A percentile compares a stretch with the other conserved stretches of the same genome.
Evolutionary conservation across 352 stramenopile species (phyloP).

Genomic region (Globisporangium nodosum): DNA sequence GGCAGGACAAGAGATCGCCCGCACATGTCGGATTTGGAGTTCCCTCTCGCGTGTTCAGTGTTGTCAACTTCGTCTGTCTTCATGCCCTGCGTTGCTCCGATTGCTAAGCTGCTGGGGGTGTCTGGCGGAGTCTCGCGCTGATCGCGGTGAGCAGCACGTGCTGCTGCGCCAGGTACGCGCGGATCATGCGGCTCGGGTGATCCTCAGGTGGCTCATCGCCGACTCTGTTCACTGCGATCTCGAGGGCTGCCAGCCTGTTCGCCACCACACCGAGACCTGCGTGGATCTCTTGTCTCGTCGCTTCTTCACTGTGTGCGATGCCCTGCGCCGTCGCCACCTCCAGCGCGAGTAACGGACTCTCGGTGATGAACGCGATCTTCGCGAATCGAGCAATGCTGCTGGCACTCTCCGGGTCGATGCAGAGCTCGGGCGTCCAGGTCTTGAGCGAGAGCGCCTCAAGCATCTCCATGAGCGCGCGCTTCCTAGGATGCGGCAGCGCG

Average conservation of each 20-base stretch:
- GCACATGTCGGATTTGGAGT: conserved; percentile 8
- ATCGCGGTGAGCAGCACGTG: conserved; percentile 4
- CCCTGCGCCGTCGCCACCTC: not conserved
- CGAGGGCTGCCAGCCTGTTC: conserved; percentile 5
- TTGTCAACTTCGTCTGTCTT: not conserved
- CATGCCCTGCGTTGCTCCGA: not conserved
- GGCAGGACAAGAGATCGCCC: conserved; percentile 7
- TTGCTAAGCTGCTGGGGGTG: not conserved
- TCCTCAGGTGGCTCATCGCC: not conserved
- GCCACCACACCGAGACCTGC: not conserved
- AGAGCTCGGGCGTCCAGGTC: conserved; percentile 37
- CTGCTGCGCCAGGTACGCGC: conserved; percentile 23
- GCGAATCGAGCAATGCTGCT: conserved; percentile 15
- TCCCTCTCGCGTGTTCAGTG: not conserved
- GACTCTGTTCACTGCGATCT: not conserved
- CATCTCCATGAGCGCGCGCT: conserved; percentile 15
- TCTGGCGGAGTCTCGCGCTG: not conserved
- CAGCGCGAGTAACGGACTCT: conserved; percentile 13
- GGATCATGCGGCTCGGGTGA: conserved; percentile 14
- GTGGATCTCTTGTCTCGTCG: not conserved
- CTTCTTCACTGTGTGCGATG: not conserved
- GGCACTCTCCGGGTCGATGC: conserved; percentile 13
- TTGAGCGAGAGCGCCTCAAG: conserved; percentile 19
- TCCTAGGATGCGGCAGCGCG: conserved; percentile 7
- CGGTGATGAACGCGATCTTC: conserved; percentile 21